Conservation (phyloP, 202 grass and related monocot genomes). For the Tripidium arundinaceum region DNA sequence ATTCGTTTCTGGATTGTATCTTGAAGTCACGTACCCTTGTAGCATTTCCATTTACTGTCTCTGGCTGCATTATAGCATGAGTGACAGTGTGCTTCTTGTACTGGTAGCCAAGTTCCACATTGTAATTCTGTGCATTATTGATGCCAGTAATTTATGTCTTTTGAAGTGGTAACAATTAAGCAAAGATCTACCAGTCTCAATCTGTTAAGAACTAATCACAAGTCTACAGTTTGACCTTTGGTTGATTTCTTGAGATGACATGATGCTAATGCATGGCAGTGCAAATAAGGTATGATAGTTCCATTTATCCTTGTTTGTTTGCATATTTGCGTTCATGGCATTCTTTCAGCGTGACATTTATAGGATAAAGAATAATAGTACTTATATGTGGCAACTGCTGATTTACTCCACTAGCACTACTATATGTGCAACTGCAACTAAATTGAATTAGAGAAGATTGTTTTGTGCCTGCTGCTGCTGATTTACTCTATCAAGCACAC, state of each 20-base stretch:
- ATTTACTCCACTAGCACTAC: background rate
- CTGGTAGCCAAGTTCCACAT: background rate
- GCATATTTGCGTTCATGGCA: background rate
- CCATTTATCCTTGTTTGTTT: background rate
- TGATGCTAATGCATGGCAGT: background rate
- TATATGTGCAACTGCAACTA: background rate
- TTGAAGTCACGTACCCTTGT: too few species aligned
- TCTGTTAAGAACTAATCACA: background rate
- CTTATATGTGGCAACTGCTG: too few species aligned
- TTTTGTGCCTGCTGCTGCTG: background rate
- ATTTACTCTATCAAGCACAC: conserved; percentile 3
- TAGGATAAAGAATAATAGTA: background rate
- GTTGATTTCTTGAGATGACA: background rate
- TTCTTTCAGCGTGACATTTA: background rate
- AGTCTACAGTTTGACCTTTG: background rate
- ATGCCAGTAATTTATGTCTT: background rate
- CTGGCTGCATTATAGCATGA: background rate
- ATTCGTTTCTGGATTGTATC: background rate
- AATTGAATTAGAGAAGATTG: conserved; percentile 16
- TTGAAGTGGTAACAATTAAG: background rate
- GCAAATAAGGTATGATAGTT: background rate
- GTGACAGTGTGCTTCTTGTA: background rate
- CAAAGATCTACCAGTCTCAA: background rate
- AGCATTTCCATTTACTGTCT: background rate
- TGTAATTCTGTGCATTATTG: background rate